These are phyloP conservation scores for Rosa lucieae DNA, from an alignment of 306 rosid species.

Conservation along the genomic window DNA sequence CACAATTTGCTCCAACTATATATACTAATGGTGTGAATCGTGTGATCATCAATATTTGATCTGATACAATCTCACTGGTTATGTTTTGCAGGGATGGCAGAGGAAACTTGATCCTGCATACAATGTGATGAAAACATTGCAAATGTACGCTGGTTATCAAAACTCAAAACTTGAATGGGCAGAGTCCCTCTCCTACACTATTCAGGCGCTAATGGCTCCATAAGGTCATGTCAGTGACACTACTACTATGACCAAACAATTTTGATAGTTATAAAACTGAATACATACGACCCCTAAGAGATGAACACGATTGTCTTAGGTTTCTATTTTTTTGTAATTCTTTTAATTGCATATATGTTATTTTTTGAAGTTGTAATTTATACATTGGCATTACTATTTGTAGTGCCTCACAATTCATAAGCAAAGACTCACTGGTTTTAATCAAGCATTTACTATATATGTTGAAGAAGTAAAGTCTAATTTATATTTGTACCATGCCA, in stretches of 20 bases:
- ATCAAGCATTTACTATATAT: background rate
- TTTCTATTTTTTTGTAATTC: constrained; percentile 2
- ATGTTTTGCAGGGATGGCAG: constrained; percentile 88
- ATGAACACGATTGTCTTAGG: constrained; percentile 6
- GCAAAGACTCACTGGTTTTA: background rate
- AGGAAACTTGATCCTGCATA: constrained; percentile 90
- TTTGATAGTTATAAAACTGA: constrained; percentile 47
- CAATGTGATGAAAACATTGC: constrained; percentile 90
- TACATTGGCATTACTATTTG: background rate
- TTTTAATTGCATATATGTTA: background rate
- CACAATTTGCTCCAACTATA: background rate
- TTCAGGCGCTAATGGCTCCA: constrained; percentile 97
- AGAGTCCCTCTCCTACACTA: constrained; percentile 83
- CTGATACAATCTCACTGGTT: background rate
- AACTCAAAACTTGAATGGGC: constrained; percentile 80
- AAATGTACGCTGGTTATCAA: constrained; percentile 66
- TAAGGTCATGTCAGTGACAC: constrained; percentile 38
- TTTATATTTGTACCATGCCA: background rate
- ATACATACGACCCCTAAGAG: constrained; percentile 29
- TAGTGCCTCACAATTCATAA: background rate
- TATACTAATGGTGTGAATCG: background rate
- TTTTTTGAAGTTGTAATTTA: constrained; percentile 12
- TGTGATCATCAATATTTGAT: background rate
- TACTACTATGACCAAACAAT: constrained; percentile 45
- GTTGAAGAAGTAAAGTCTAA: background rate